phyloP scores from a whole-genome alignment of 2,329 filamentous ascomycete species.

The Trichoderma harzianum region DNA sequence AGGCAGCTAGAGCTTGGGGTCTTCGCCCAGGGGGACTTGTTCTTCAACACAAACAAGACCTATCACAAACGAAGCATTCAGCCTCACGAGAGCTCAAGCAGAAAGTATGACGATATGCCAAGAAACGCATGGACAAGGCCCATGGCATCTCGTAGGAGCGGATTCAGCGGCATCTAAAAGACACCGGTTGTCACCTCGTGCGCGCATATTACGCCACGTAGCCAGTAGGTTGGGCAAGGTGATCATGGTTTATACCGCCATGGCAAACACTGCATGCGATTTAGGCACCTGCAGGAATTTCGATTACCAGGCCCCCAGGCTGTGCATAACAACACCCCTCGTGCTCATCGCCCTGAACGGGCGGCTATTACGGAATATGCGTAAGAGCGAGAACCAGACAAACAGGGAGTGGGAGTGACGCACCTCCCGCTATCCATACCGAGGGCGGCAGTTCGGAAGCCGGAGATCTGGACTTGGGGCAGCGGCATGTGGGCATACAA shows the following conservation, averaged over 20 bases:
- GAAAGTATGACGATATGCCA: not conserved
- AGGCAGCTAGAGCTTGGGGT: not conserved
- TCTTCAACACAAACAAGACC: not conserved
- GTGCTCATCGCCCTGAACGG: not conserved
- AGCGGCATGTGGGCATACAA: not conserved
- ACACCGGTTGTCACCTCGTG: not conserved
- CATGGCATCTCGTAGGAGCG: not conserved
- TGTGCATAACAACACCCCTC: not conserved
- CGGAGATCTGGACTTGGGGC: slow-evolving; percentile 1
- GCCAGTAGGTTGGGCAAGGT: not conserved
- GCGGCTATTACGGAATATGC: not conserved
- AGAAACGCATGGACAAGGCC: not conserved
- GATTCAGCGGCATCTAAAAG: not conserved
- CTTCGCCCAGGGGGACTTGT: not conserved
- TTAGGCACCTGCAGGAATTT: not conserved
- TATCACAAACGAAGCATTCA: not conserved
- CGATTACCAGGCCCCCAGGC: not conserved
- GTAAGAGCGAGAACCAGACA: not conserved
- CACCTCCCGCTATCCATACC: not conserved
- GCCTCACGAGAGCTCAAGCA: not conserved
- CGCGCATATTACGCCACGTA: not conserved
- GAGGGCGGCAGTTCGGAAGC: not conserved
- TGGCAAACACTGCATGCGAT: not conserved
- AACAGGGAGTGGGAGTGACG: not conserved
- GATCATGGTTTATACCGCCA: not conserved